Conservation (phyloP, 257 asterid species). For the Solanum medicagineum region DNA sequence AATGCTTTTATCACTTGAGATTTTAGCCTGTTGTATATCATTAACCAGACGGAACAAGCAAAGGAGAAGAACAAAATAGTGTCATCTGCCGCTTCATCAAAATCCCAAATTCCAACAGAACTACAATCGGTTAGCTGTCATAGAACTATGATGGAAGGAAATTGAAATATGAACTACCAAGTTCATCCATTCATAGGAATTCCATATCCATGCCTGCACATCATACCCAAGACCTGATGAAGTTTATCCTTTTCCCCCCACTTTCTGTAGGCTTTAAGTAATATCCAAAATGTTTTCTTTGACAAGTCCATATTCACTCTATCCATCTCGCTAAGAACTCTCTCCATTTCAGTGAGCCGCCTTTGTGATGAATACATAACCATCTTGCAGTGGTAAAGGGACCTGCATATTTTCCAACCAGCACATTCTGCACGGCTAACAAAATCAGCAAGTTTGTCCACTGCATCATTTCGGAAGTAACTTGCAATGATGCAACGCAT, state of each 20-base stretch:
- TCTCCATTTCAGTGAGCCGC: conserved; percentile 83
- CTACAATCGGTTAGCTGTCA: neutral
- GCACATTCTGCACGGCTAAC: conserved; percentile 46
- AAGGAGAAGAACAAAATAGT: neutral
- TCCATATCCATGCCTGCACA: conserved; percentile 58
- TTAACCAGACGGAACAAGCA: neutral
- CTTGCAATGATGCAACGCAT: conserved; percentile 51
- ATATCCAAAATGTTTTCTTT: conserved; percentile 55
- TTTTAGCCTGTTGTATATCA: neutral
- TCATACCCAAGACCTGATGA: conserved; percentile 47
- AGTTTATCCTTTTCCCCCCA: conserved; percentile 45
- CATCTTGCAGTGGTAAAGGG: conserved; percentile 82
- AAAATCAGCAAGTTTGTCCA: conserved; percentile 63
- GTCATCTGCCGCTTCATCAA: neutral
- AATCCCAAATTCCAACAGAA: neutral
- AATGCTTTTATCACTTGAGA: neutral
- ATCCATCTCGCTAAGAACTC: conserved; percentile 63
- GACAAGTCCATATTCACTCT: conserved; percentile 33
- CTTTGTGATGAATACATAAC: conserved; percentile 53
- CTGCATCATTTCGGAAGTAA: conserved; percentile 63
- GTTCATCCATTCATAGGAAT: conserved; percentile 14
- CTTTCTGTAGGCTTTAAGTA: conserved; percentile 33
- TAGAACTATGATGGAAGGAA: neutral
- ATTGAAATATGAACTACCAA: neutral
- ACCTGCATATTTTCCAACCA: conserved; percentile 69